Percentiles rank a stretch among this genome's conserved stretches.
phyloP scores from a whole-genome alignment of 495 filamentous ascomycete species.

The Achaetomiella virescens region DNA sequence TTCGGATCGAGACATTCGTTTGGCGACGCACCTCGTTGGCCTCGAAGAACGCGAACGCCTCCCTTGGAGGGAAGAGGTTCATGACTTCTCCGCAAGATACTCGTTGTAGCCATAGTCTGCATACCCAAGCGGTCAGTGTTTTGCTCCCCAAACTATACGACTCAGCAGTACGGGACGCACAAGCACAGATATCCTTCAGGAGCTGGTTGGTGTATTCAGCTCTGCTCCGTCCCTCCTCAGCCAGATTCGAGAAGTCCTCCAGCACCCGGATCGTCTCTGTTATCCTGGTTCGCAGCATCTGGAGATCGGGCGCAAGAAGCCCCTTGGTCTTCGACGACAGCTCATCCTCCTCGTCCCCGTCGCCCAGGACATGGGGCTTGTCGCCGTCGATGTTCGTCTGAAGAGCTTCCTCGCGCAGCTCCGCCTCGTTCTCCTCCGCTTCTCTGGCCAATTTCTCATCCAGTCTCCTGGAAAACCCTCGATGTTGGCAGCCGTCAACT shows the following conservation, averaged over 20 bases:
- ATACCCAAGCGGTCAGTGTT: not conserved
- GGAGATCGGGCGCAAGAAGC: conserved; percentile 75
- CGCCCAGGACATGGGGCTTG: conserved; percentile 63
- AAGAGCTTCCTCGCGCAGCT: conserved; percentile 79
- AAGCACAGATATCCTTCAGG: conserved; percentile 85
- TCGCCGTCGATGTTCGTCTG: conserved; percentile 94
- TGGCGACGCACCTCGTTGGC: conserved; percentile 67
- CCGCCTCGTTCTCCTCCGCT: conserved; percentile 69
- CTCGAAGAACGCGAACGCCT: conserved; percentile 98
- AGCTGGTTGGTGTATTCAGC: conserved; percentile 82
- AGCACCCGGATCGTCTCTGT: conserved; percentile 89
- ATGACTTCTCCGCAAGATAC: conserved; percentile 35
- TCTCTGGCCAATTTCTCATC: conserved; percentile 64
- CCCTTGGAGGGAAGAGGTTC: conserved; percentile 84
- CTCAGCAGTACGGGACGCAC: conserved; percentile 2
- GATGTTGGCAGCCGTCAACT: conserved; percentile 92
- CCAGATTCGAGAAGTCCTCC: conserved; percentile 74
- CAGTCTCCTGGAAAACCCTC: conserved; percentile 73
- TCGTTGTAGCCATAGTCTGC: conserved; percentile 75
- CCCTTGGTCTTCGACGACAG: conserved; percentile 41
- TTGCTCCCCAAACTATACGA: not conserved
- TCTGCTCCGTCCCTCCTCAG: conserved; percentile 70
- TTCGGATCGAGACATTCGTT: not conserved
- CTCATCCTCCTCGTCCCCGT: conserved; percentile 44
- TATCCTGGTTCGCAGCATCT: conserved; percentile 82